Evolutionary conservation across 192 early-diverging fungal species (phyloP).

Genomic region (Coemansia sp.): DNA sequence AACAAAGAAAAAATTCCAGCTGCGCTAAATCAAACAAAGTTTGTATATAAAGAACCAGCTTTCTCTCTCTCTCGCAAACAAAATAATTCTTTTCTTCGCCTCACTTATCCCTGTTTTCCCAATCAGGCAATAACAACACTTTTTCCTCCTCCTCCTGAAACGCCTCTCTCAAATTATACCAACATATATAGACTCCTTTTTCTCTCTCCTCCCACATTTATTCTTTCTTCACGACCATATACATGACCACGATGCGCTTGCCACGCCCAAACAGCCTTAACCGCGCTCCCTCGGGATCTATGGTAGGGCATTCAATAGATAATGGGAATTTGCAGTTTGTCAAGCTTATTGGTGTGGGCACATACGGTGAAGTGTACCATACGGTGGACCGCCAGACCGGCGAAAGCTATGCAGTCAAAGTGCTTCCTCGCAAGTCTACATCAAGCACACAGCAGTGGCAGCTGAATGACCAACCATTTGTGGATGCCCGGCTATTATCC

Average conservation of each 20-base stretch:
- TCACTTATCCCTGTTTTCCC: slow-evolving; percentile 2
- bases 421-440: slow-evolving; percentile 45
- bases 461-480: slow-evolving; percentile 19
- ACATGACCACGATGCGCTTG: slow-evolving; percentile 6
- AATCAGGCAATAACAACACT: slow-evolving; percentile 2
- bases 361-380: slow-evolving; percentile 73
- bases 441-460: background rate
- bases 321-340: slow-evolving; percentile 51
- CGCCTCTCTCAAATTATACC: slow-evolving; percentile 1
- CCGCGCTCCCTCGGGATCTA: slow-evolving; percentile 20
- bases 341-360: slow-evolving; percentile 63
- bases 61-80: too few relatives aligned
- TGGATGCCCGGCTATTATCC: slow-evolving; percentile 42
- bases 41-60: too few relatives aligned
- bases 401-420: slow-evolving; percentile 63
- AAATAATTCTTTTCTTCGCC: too few relatives aligned
- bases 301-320: slow-evolving; percentile 52
- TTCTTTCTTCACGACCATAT: background rate
- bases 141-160: background rate
- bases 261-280: background rate
- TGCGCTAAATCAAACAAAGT: too few relatives aligned
- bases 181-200: background rate
- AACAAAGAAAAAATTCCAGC: too few relatives aligned
- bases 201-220: background rate
- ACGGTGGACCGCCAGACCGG: slow-evolving; percentile 53